Evolutionary conservation across 148 eudicot species (phyloP), one percentile per base, ranked within the genome.

Genomic region (Chenopodium suecicum): DNA sequence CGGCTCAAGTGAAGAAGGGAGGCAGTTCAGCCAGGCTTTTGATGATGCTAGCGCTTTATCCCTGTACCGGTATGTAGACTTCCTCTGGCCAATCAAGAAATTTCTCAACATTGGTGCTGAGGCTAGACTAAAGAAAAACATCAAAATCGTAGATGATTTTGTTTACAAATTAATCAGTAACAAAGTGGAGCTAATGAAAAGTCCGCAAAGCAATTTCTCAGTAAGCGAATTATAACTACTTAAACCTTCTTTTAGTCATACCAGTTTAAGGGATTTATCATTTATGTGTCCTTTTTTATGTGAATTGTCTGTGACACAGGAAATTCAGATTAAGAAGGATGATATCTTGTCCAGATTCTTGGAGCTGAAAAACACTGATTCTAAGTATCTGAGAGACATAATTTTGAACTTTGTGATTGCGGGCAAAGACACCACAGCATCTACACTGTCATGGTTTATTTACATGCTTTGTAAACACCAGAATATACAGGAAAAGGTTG

Each of bases 271-370:
- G 37, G 41, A 23, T 2, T 23, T 0, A 6, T 41, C 44, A 52
- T 46, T 10, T 48, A 31, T 12, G 64, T 56, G 48, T 1, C 65
- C 46, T 52, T 47, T 47, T 6, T 9, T 19, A 48, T 4, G 7
- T 32, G 54, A 13, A 12, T 54, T 56, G 29, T 27, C 29, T 27
- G 70, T 60, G 54, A n/a, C 41, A 23, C 71, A 47, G 62, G 75
- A 54, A 78, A 79, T 83, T 74, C 85, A 90, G 89, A 41, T 69
- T 65, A 88, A 88, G 86, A 91, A 89, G 80, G 90, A 90, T 16
- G 91, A 92, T n/a, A 89, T 92, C 41, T 79, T 94, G 81, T 88
- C 98, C 11, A 90, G 98, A 76, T 90, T 94, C 79, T 76, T 94
- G 80, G 84, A 83, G 67, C 75, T 72, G 78, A 74, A 27, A 48